A percentile compares a stretch with the other conserved stretches of the same genome.
Evolutionary conservation across 257 asterid genomes (phyloP).

Genomic region (Solanum habrochaites): DNA sequence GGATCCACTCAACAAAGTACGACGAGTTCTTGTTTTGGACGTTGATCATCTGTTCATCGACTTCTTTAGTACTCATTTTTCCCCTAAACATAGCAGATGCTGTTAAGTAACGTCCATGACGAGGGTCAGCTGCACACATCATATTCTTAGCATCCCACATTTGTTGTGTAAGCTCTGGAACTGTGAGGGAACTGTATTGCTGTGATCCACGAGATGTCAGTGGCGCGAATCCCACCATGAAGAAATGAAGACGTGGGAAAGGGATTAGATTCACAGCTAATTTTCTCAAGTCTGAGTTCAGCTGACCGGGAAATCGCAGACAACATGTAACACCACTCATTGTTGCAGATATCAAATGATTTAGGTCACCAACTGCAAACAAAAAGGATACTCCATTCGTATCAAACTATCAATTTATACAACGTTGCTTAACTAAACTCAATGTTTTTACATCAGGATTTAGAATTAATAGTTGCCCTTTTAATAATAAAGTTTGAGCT

Average conservation of each 20-base stretch:
- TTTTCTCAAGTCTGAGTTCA: neutral
- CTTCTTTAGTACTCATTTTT: neutral
- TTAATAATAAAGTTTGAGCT: neutral
- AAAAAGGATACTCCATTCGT: neutral
- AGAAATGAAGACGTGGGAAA: conserved; percentile 2
- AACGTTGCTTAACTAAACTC: neutral
- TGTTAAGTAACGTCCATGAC: conserved; percentile 1
- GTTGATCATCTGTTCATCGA: conserved; percentile 5
- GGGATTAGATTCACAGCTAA: neutral
- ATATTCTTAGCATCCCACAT: conserved; percentile 8
- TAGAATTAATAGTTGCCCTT: neutral
- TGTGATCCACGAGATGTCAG: conserved; percentile 1
- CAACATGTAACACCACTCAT: conserved; percentile 4
- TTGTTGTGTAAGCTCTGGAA: conserved; percentile 1
- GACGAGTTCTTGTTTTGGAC: conserved; percentile 4
- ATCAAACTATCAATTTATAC: neutral
- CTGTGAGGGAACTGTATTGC: conserved; percentile 2
- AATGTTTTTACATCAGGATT: neutral
- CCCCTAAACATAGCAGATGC: conserved; percentile 1
- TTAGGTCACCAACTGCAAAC: conserved; percentile 6
- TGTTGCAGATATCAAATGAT: conserved; percentile 4
- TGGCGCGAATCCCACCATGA: conserved; percentile 4
- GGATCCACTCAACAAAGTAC: conserved; percentile 1
- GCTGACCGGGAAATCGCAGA: neutral
- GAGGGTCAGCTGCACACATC: conserved; percentile 8